Conservation (phyloP, 306 rosid species). For the Delonix regia region DNA sequence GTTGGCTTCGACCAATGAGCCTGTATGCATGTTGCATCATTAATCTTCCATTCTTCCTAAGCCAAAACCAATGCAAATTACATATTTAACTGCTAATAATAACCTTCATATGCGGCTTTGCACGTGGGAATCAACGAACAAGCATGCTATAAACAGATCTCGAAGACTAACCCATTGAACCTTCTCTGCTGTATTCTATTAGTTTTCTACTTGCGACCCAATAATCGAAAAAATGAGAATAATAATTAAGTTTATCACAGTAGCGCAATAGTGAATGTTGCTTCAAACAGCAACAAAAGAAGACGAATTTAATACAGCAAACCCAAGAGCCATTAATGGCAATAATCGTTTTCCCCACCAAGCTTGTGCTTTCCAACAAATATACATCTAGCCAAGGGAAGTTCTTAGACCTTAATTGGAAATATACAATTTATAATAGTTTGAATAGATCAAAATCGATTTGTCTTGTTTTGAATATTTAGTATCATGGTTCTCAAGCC, state of each 20-base stretch:
- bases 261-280: conserved; percentile 1
- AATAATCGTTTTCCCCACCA: conserved; percentile 25
- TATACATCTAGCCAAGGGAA: conserved; percentile 1
- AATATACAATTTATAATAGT: background rate
- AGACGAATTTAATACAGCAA: conserved; percentile 14
- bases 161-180: conserved; percentile 31
- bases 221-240: conserved; percentile 30
- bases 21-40: background rate
- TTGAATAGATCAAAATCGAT: too few relatives aligned
- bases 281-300: background rate
- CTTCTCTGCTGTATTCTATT: conserved; percentile 31
- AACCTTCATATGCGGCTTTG: conserved; percentile 40
- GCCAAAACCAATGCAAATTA: conserved; percentile 21
- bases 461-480: conserved; percentile 20
- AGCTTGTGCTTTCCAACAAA: conserved; percentile 15
- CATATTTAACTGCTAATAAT: conserved; percentile 35
- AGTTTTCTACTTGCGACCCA: conserved; percentile 19
- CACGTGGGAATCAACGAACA: conserved; percentile 53
- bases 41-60: background rate
- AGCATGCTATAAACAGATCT: conserved; percentile 31
- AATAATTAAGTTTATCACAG: conserved; percentile 34
- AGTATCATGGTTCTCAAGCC: background rate
- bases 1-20: conserved; percentile 29
- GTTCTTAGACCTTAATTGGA: background rate
- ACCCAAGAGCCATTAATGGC: conserved; percentile 22